Conservation (phyloP, 805 yeast genomes). For the Wickerhamiella allomyrinae region DNA sequence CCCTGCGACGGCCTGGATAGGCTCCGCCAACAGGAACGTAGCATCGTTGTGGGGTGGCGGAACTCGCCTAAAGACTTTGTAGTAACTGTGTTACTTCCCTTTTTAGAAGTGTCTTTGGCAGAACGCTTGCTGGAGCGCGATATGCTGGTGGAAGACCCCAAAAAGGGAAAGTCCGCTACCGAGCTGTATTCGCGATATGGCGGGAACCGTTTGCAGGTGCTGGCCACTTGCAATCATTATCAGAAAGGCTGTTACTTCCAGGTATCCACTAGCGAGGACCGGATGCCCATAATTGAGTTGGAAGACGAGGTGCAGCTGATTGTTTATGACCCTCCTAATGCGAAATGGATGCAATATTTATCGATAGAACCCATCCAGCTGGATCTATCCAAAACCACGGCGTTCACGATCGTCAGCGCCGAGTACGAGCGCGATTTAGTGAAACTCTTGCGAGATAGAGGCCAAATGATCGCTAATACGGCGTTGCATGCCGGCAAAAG, state of each 20-base stretch:
- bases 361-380: slow-evolving; percentile 61
- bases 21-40: background rate
- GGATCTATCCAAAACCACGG: slow-evolving; percentile 26
- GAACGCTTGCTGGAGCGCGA: slow-evolving; percentile 12
- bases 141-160: slow-evolving; percentile 6
- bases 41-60: slow-evolving; percentile 16
- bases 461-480: slow-evolving; percentile 12
- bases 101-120: slow-evolving; percentile 8
- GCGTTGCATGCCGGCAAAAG: slow-evolving; percentile 13
- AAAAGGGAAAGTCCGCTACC: slow-evolving; percentile 4
- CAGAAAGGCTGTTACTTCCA: slow-evolving; percentile 4
- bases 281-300: background rate
- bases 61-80: slow-evolving; percentile 12
- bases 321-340: slow-evolving; percentile 57
- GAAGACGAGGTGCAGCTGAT: slow-evolving; percentile 25
- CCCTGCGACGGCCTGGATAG: slow-evolving; percentile 2
- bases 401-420: slow-evolving; percentile 3
- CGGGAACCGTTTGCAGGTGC: slow-evolving; percentile 9
- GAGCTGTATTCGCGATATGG: slow-evolving; percentile 12
- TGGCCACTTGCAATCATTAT: slow-evolving; percentile 9
- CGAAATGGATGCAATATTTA: slow-evolving; percentile 58
- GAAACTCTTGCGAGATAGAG: background rate
- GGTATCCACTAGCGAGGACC: background rate
- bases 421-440: slow-evolving; percentile 9
- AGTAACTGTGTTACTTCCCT: slow-evolving; percentile 14